Evolutionary conservation across 257 asterid genomes (phyloP).

Genomic region (Penstemon davidsonii): DNA sequence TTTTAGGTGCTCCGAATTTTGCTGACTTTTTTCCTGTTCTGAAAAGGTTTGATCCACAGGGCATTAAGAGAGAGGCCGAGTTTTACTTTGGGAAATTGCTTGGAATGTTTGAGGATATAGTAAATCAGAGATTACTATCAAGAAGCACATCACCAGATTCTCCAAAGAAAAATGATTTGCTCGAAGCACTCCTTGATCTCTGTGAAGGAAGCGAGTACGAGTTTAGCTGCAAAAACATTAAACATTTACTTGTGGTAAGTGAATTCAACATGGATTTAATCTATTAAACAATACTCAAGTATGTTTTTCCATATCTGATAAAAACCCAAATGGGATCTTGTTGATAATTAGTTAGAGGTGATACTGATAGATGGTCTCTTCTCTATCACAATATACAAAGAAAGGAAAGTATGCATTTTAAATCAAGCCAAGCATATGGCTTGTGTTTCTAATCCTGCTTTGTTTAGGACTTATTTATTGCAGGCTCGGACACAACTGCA

Average conservation of each 20-base stretch:
- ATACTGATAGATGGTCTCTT: too few relatives aligned
- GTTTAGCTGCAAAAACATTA: too few relatives aligned
- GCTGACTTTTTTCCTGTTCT: conserved; percentile 14
- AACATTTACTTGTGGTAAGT: too few relatives aligned
- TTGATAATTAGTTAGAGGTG: too few relatives aligned
- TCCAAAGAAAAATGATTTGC: conserved; percentile 16
- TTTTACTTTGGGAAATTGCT: background rate
- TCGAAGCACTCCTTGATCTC: conserved; percentile 28
- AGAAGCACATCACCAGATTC: background rate
- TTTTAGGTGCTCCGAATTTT: conserved; percentile 3
- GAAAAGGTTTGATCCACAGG: conserved; percentile 9
- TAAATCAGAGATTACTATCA: conserved; percentile 9
- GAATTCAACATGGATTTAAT: too few relatives aligned
- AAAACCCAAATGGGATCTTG: too few relatives aligned
- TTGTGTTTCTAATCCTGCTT: background rate
- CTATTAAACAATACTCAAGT: too few relatives aligned
- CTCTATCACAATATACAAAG: too few relatives aligned
- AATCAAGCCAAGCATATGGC: too few relatives aligned
- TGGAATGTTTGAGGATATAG: conserved; percentile 17
- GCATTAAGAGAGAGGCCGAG: background rate
- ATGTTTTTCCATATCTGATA: too few relatives aligned
- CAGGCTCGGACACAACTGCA: conserved; percentile 21
- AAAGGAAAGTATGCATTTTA: too few relatives aligned
- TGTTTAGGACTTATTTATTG: conserved; percentile 23
- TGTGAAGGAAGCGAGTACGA: background rate